Base-by-base conservation (phyloP, 768 basidiomycete species). In the Kwoniella sp. region DNA sequence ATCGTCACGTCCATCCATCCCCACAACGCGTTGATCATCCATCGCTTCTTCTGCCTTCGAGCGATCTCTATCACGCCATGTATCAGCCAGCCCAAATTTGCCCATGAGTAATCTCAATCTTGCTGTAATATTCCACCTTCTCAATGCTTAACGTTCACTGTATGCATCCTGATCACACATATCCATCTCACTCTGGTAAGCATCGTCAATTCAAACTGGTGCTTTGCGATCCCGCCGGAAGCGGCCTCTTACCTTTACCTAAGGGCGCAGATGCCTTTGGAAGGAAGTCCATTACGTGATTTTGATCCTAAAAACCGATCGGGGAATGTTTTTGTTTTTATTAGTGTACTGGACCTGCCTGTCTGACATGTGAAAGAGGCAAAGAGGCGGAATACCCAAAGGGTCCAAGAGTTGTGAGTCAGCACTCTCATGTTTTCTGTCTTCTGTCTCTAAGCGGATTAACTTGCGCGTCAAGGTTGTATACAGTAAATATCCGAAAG, bases 161-260 rank as follows among this genome's bases (percentile, higher is more conserved):
- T 6, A 33, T 33, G 33, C 33, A 33, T 33, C 33, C 13, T 33
- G 33, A 33, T 33, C 33, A 33, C n/a, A n/a, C n/a, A n/a, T n/a
- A n/a, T n/a, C n/a, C n/a, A n/a, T n/a, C n/a, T n/a, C n/a, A n/a
- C n/a, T n/a, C n/a, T n/a, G n/a, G n/a, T n/a, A n/a, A n/a, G n/a
- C n/a, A n/a, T n/a, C n/a, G n/a, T n/a, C n/a, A n/a, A n/a, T n/a
- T n/a, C n/a, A n/a, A n/a, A n/a, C n/a, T n/a, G n/a, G n/a, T n/a
- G n/a, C n/a, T n/a, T n/a, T n/a, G 17, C 40, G 40, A 44, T 44
- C n/a, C 40, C 40, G 40, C 40, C 40, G 40, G 40, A 44, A 44
- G 40, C 40, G 40, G 40, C 40, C 17, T 44, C 7, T 3, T 9
- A 19, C 8, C 6, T 6, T 33, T 6, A 33, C 7, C 13, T 33